Base-by-base conservation (phyloP, 1,284 basidiomycete genomes). In the Microbotryum violaceum region DNA sequence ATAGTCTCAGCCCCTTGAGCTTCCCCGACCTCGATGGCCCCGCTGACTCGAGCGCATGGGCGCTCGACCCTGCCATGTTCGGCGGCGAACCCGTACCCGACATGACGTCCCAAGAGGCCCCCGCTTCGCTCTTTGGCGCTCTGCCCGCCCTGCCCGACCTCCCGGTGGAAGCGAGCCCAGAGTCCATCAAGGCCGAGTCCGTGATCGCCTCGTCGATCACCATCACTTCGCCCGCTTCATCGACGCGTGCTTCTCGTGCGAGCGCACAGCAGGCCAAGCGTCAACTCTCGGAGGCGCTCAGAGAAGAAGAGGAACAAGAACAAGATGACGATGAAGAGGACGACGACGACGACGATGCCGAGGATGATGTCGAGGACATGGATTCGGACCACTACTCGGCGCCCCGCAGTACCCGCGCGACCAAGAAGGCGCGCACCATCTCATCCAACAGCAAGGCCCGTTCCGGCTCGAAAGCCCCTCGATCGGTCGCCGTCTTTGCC, bases 61-160 rank as follows among this genome's bases (percentile, higher is more conserved):
- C 64, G 3, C 55, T 68, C 58, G 66, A 68, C 56, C 66, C 66
- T 14, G 45, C 49, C 50, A 47, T 68, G 49, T 66, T 68, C 10
- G 56, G 45, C 54, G 42, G 20, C 29, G 25, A 51, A 20, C 25
- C 49, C 8, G 12, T 14, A 20, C 44, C 44, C 48, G 12, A 48
- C 23, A 33, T 47, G 46, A 21, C 16, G 21, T 14, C 16, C 8
- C 31, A 57, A 27, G 37, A 42, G 16, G 37, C 16, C 12, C 14
- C 23, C 29, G 59, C 21, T 44, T 21, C 25, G 23, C 23, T 37
- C 55, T 14, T 14, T 3, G 4, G 45, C 45, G 18, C 14, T 42
- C 45, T 23, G 23, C 49, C 14, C n/a, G 9, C 37, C 9, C n/a
- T 25, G 21, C 49, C 46, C 29, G 9, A 46, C 49, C 33, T 51